Conservation (phyloP, 2,329 filamentous ascomycete species). For the Tolypocladium pustulatum region DNA sequence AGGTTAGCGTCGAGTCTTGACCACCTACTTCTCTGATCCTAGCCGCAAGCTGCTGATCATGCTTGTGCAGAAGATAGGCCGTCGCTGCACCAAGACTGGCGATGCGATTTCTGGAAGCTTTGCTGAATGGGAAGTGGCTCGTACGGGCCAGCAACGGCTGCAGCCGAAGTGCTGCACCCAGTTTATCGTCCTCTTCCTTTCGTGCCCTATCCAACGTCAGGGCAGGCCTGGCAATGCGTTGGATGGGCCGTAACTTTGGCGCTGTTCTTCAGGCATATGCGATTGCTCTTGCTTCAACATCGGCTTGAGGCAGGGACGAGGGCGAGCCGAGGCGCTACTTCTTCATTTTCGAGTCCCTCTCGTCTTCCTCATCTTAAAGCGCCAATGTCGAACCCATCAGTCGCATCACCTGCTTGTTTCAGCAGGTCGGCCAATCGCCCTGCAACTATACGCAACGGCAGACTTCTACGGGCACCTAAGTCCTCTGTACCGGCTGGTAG, state of each 20-base stretch:
- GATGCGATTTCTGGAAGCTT: neutral
- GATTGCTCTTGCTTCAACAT: neutral
- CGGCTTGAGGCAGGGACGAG: neutral
- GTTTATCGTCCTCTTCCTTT: neutral
- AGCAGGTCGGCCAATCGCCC: slow-evolving; percentile 5
- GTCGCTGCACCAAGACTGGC: neutral
- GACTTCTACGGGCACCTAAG: neutral
- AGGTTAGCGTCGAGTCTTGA: neutral
- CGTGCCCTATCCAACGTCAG: neutral
- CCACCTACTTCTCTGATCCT: neutral
- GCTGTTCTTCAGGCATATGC: neutral
- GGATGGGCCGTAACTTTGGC: neutral
- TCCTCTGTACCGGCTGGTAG: neutral
- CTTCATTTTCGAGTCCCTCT: neutral
- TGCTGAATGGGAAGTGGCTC: too few relatives aligned
- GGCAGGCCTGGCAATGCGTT: too few relatives aligned
- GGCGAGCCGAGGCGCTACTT: neutral
- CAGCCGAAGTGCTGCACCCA: neutral
- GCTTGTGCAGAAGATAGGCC: neutral
- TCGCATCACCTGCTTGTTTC: slow-evolving; percentile 6
- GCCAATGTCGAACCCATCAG: neutral
- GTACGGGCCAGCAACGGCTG: neutral
- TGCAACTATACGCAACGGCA: neutral
- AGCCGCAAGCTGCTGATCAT: neutral
- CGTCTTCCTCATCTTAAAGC: neutral